Evolutionary conservation across 441 rosid species (phyloP).

Genomic region (Populus tomentosa): DNA sequence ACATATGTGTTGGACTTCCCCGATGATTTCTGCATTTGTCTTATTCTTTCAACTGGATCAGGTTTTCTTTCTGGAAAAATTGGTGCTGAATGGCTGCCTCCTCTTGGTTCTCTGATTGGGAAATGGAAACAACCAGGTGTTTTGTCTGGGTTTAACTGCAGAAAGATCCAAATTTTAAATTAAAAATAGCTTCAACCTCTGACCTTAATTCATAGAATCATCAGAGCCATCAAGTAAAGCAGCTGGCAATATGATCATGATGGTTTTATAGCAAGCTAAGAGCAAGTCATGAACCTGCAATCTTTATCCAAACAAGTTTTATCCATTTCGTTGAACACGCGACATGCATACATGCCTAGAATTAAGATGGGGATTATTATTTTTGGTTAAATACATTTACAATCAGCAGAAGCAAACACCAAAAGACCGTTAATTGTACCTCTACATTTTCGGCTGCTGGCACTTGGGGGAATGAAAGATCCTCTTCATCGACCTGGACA

Average conservation of each 20-base stretch:
- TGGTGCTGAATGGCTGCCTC: slow-evolving; percentile 85
- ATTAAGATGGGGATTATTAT: not conserved
- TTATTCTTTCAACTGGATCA: slow-evolving; percentile 57
- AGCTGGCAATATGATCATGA: not conserved
- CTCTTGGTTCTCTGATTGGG: slow-evolving; percentile 39
- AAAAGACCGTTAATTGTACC: slow-evolving; percentile 35
- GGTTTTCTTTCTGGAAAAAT: slow-evolving; percentile 69
- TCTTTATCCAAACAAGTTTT: not conserved
- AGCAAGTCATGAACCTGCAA: not conserved
- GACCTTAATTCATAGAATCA: not conserved
- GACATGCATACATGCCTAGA: not conserved
- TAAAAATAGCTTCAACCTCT: not conserved
- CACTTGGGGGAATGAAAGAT: slow-evolving; percentile 37
- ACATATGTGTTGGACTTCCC: slow-evolving; percentile 58
- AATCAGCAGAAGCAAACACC: not conserved
- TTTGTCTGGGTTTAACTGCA: slow-evolving; percentile 51
- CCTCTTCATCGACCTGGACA: slow-evolving; percentile 60
- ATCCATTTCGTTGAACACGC: not conserved
- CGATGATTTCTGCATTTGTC: slow-evolving; percentile 45
- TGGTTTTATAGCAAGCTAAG: not conserved
- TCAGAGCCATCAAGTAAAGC: not conserved
- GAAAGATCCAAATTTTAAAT: slow-evolving; percentile 6
- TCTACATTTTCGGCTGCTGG: slow-evolving; percentile 38
- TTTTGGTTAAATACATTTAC: not conserved
- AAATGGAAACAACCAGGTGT: slow-evolving; percentile 38